Percentiles rank a stretch among this genome's conserved stretches.
Conservation (phyloP, 2,329 filamentous ascomycete genomes). For the Epichloe amarillans region DNA sequence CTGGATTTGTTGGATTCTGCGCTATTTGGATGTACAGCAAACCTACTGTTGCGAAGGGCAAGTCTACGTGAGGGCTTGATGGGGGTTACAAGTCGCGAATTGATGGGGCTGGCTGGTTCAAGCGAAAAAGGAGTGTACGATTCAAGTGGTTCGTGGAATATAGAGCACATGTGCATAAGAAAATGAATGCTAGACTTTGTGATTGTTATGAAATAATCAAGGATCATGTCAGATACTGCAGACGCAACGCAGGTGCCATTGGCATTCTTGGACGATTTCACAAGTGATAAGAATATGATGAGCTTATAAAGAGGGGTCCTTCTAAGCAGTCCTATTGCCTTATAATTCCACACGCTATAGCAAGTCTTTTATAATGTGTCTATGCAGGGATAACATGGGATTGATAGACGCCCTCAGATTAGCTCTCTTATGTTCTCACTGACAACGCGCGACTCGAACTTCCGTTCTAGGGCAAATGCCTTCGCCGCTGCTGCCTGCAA, state of each 20-base stretch:
- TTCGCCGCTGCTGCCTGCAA: conserved; percentile 34
- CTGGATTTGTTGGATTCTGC: conserved; percentile 75
- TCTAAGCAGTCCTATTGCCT: too few relatives aligned
- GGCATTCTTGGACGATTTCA: too few relatives aligned
- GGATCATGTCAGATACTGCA: too few relatives aligned
- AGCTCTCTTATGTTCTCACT: conserved; percentile 42
- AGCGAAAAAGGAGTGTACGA: conserved; percentile 1
- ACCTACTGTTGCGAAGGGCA: conserved; percentile 23
- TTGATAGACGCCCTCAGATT: conserved; percentile 36
- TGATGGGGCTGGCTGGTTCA: not conserved
- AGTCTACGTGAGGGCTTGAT: conserved; percentile 16
- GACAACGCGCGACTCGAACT: conserved; percentile 27
- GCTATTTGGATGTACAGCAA: conserved; percentile 71
- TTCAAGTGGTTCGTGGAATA: not conserved
- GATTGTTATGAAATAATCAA: too few relatives aligned
- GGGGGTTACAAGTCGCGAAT: not conserved
- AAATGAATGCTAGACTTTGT: not conserved
- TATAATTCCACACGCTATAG: too few relatives aligned
- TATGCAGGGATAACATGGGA: too few relatives aligned
- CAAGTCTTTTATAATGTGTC: too few relatives aligned
- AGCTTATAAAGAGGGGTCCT: too few relatives aligned
- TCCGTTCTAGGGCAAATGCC: conserved; percentile 6
- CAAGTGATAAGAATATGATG: not conserved
- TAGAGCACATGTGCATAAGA: not conserved
- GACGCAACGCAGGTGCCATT: too few relatives aligned